A percentile compares a stretch with the other conserved stretches of the same genome.
phyloP scores from a whole-genome alignment of 148 eudicot genomes.

The Vaccinium vitisidaea region DNA sequence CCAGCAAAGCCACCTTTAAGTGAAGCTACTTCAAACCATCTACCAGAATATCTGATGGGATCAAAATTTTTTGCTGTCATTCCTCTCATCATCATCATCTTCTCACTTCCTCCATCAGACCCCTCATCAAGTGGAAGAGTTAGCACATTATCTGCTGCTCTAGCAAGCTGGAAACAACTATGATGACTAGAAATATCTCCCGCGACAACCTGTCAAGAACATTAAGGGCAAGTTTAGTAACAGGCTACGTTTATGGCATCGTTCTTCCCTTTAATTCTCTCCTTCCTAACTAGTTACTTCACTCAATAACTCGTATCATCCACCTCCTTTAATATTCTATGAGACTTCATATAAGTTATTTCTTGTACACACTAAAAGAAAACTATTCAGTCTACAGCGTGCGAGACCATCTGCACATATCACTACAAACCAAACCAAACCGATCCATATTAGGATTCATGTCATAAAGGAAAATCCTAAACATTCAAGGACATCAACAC shows the following conservation, averaged over 20 bases:
- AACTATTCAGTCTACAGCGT: neutral
- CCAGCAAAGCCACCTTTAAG: conserved; percentile 97
- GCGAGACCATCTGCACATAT: neutral
- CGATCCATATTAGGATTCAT: neutral
- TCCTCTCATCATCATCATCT: conserved; percentile 64
- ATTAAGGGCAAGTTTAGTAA: neutral
- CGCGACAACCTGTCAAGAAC: conserved; percentile 54
- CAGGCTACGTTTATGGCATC: neutral
- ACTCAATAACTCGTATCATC: neutral
- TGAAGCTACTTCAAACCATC: conserved; percentile 99
- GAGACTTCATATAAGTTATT: neutral
- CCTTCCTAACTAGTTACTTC: neutral
- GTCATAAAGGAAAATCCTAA: neutral
- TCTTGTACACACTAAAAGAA: neutral
- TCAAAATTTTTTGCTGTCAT: conserved; percentile 82
- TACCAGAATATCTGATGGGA: conserved; percentile 87
- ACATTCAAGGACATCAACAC: neutral
- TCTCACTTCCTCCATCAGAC: conserved; percentile 38
- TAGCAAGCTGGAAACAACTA: conserved; percentile 58
- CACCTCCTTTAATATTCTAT: neutral
- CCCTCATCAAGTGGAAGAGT: conserved; percentile 59
- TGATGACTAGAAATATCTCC: conserved; percentile 36
- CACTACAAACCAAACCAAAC: neutral
- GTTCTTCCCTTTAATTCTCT: neutral
- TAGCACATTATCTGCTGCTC: conserved; percentile 32